These are phyloP conservation scores for Erodium maritimum DNA, from an alignment of 345 rosid genomes.

Conservation along the genomic window DNA sequence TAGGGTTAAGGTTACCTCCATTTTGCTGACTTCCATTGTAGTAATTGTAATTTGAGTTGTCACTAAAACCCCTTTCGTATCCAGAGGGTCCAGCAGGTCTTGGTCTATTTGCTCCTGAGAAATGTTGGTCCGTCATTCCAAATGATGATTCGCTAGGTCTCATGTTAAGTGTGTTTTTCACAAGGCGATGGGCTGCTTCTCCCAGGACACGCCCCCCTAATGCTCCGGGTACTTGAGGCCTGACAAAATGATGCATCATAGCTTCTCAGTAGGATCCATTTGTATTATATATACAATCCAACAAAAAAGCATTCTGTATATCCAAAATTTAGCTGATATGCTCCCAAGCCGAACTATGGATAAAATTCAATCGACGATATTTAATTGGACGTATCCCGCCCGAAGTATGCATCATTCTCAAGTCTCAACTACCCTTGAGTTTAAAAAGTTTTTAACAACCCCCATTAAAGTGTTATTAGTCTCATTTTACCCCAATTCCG, in stretches of 20 bases:
- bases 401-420: too few relatives aligned
- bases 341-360: too few relatives aligned
- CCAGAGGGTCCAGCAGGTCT: conserved; percentile 49
- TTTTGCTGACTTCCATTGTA: conserved; percentile 30
- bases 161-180: conserved; percentile 77
- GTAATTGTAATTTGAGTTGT: conserved; percentile 32
- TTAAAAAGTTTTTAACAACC: too few relatives aligned
- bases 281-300: too few relatives aligned
- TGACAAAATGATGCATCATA: conserved; percentile 11
- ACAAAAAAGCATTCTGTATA: too few relatives aligned
- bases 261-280: too few relatives aligned
- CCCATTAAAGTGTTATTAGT: too few relatives aligned
- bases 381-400: too few relatives aligned
- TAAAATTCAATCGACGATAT: too few relatives aligned
- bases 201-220: conserved; percentile 63
- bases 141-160: conserved; percentile 45
- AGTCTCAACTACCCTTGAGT: too few relatives aligned
- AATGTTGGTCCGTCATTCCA: conserved; percentile 34
- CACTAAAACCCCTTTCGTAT: conserved; percentile 35
- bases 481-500: too few relatives aligned
- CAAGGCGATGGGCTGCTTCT: conserved; percentile 96
- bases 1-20: conserved; percentile 30
- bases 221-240: conserved; percentile 79
- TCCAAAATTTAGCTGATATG: too few relatives aligned
- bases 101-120: conserved; percentile 27